phyloP scores from a whole-genome alignment of 176 grass and related monocot genomes.

The Ampelocalamus luodianensis region DNA sequence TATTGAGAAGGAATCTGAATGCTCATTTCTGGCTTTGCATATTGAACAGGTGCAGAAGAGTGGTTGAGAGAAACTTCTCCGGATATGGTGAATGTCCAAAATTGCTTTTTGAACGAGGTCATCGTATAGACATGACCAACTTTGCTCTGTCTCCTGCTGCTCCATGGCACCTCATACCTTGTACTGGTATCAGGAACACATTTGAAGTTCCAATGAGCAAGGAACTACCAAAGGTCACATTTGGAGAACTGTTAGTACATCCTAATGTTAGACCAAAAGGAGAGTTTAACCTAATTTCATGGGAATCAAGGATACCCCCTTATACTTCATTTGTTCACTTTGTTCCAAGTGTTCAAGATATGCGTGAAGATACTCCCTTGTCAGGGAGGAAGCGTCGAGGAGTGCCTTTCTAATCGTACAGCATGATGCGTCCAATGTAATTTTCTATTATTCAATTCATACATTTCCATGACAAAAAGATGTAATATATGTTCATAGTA shows the following conservation, averaged over 20 bases:
- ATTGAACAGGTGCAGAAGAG: too few species aligned
- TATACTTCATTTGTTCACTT: neutral
- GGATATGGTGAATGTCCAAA: too few species aligned
- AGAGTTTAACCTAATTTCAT: neutral
- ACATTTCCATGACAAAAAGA: too few species aligned
- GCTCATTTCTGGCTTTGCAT: neutral
- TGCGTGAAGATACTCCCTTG: neutral
- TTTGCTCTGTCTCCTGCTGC: neutral
- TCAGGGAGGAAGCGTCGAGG: neutral
- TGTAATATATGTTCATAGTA: too few species aligned
- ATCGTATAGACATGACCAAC: too few species aligned
- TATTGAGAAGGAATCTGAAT: neutral
- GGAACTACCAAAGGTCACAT: neutral
- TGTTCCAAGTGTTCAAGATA: neutral
- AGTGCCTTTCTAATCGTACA: neutral
- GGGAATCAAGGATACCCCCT: conserved; percentile 6
- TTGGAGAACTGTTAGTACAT: neutral
- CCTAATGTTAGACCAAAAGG: neutral
- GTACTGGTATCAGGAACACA: neutral
- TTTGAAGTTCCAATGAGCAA: neutral
- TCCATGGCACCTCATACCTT: neutral
- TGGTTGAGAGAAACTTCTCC: too few species aligned
- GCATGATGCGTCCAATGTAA: neutral
- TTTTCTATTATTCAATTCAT: too few species aligned
- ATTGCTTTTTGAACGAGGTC: too few species aligned